Percentiles rank a stretch among this genome's conserved stretches.
These are phyloP conservation scores for Tripterygium wilfordii DNA, from an alignment of 177 flowering plant species.

Conservation along the genomic window DNA sequence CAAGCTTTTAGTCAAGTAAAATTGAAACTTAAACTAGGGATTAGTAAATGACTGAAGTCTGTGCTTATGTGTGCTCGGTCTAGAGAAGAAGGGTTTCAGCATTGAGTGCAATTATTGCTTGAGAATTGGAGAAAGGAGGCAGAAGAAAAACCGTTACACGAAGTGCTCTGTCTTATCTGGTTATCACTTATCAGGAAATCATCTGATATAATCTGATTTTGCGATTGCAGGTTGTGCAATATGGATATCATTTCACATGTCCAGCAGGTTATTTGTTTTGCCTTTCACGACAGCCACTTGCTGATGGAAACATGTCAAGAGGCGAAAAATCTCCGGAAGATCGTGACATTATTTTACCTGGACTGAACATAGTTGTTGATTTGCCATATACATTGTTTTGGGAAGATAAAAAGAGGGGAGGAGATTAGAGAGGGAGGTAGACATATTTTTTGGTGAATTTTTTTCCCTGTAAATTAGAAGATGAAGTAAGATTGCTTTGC, in stretches of 20 bases:
- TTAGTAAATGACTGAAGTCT: too few species aligned
- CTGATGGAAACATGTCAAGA: conserved; percentile 99
- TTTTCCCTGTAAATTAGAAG: conserved; percentile 18
- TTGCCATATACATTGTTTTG: conserved; percentile 8
- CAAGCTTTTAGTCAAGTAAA: too few species aligned
- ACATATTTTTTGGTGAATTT: background rate
- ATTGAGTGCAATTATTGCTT: too few species aligned
- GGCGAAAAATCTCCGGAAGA: conserved; percentile 91
- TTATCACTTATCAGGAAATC: too few species aligned
- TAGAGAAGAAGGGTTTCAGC: too few species aligned
- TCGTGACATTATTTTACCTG: conserved; percentile 88
- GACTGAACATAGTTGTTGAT: conserved; percentile 34
- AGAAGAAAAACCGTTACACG: too few species aligned
- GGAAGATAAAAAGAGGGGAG: background rate
- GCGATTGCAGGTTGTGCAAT: conserved; percentile 77
- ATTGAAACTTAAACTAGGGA: too few species aligned
- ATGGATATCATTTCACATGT: conserved; percentile 95
- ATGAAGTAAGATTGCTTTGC: background rate
- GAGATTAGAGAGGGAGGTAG: background rate
- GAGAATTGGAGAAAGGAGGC: too few species aligned
- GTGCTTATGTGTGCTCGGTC: too few species aligned
- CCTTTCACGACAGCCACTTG: conserved; percentile 88
- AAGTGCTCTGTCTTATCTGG: too few species aligned
- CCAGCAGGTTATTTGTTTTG: conserved; percentile 97
- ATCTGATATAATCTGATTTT: background rate